Conservation (phyloP, 2,329 filamentous ascomycete genomes). For the Penicillium paneum region DNA sequence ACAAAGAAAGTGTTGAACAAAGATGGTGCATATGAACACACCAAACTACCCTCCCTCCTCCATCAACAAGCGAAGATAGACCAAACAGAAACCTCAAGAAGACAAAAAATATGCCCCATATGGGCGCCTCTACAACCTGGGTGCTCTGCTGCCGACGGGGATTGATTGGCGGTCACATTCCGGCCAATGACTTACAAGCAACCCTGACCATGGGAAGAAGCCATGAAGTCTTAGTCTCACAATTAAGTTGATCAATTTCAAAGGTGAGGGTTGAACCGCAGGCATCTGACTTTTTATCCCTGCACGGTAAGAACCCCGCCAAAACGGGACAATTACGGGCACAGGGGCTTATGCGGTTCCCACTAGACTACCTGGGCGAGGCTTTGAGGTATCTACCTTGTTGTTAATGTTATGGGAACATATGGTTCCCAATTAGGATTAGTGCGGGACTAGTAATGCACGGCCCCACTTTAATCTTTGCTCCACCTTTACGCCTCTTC, state of each 20-base stretch:
- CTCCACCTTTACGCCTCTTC: background rate
- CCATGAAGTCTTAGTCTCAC: background rate
- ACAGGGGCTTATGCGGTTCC: background rate
- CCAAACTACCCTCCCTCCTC: background rate
- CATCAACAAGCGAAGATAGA: background rate
- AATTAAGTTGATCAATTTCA: background rate
- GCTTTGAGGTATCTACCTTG: background rate
- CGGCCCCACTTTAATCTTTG: background rate
- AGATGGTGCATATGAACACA: background rate
- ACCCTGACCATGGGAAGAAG: background rate
- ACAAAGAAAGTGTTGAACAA: no score
- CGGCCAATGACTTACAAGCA: background rate
- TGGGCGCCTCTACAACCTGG: background rate
- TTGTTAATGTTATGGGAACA: background rate
- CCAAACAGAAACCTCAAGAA: background rate
- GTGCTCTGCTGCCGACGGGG: background rate
- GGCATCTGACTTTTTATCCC: background rate
- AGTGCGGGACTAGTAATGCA: background rate
- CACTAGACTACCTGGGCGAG: background rate
- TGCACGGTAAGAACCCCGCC: background rate
- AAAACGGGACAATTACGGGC: background rate
- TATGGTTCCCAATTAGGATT: background rate
- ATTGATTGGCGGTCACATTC: background rate
- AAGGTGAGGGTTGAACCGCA: background rate
- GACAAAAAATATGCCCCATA: background rate